Base-by-base conservation (phyloP, 768 basidiomycete genomes). In the Amanita phalloides region DNA sequence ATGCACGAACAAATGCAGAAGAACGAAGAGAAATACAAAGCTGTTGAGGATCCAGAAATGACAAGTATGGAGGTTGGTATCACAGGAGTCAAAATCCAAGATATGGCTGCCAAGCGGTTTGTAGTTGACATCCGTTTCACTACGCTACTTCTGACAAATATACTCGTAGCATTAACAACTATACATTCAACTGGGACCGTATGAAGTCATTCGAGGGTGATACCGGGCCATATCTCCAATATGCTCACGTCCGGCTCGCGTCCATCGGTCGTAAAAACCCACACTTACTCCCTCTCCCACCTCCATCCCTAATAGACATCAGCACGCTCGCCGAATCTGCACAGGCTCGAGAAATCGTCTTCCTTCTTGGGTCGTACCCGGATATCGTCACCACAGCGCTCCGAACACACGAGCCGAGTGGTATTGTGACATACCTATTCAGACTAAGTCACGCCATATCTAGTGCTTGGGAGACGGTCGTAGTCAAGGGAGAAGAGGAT, bases 1-100 rank as follows among this genome's bases (percentile, higher is more conserved):
- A 98, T 98, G 95, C 91, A 90, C 68, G 92, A 94, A 54, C 90
- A 94, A 68, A 99, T 99, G 95, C 75, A 72, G 67, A 84, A 84
- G 68, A 97, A 97, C 64, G 84, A 90, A 68, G 91, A 83, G 48
- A 99, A 98, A 68, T 97, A 94, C 61, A 78, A 72, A 3, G 81
- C 84, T 23, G 77, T 99, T 35, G 90, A 90, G 60, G 82, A 99
- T 65, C 94, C 95, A 1, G 86, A 89, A 61, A 69, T 66, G 44
- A 85, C 84, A 43, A 78, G 80, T 53, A 74, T 76, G 56, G 88
- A 95, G 66, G 83, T 97, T 45, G 96, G 94, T 17, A 91, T 96
- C 60, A 87, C 91, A 0, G 92, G 91, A 2, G 86, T 99, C 58
- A 98, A 97, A 73, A 93, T 99, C 54, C 96, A 99, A 67, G 93